Conservation (phyloP, 306 rosid species). For the Prunus fruticosa region DNA sequence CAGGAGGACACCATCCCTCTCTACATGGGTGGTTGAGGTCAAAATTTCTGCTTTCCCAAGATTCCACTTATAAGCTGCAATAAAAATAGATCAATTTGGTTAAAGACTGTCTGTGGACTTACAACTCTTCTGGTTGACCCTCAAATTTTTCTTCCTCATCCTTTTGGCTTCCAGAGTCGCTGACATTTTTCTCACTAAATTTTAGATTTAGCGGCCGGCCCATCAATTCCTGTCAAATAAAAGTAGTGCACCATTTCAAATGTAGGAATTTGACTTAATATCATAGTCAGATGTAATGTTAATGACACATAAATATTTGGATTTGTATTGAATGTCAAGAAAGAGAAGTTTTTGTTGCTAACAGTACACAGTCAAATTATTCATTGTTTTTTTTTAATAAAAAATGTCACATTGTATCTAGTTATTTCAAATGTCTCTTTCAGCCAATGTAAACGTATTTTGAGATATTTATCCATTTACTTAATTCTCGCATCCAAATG, state of each 20-base stretch:
- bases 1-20: conserved; percentile 18
- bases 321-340: not conserved
- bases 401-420: too few relatives aligned
- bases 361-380: not conserved
- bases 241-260: not conserved
- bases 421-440: not conserved
- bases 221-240: conserved; percentile 64
- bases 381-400: not conserved
- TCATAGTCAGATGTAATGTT: not conserved
- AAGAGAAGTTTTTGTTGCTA: not conserved
- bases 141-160: conserved; percentile 28
- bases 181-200: conserved; percentile 54
- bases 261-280: not conserved
- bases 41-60: conserved; percentile 31
- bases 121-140: conserved; percentile 19
- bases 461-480: not conserved
- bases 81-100: conserved; percentile 17
- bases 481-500: not conserved
- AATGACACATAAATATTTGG: not conserved
- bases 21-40: conserved; percentile 25
- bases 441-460: not conserved
- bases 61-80: conserved; percentile 22
- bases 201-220: conserved; percentile 71
- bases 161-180: conserved; percentile 42
- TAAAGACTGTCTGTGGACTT: conserved; percentile 20